Base-by-base conservation (phyloP, 306 rosid genomes). In the Ammopiptanthus mongolicus region DNA sequence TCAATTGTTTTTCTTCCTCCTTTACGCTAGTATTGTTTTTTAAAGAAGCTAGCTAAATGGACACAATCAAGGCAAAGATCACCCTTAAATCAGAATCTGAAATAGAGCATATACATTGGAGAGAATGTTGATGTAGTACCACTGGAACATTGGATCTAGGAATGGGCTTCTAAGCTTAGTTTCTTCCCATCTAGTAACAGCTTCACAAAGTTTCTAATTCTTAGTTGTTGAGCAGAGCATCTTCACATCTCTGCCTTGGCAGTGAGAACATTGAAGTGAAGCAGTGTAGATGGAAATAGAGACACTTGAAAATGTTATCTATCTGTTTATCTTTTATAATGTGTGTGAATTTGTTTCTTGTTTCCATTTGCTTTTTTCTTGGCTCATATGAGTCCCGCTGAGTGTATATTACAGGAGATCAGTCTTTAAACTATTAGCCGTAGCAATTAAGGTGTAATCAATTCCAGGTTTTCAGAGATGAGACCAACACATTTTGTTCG, bases 41-140 rank as follows among this genome's bases (percentile, higher is more conserved):
- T 52, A 18, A 29, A 28, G 53, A 75, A 51, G 13, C 13, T 39
- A 64, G 51, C 12, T 10, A 33, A 72, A 8, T 51, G 71, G 60
- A 36, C 9, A 7, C 37, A 51, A 17, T 36, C 34, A 70, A 48
- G 28, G n/a, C n/a, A n/a, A n/a, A n/a, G n/a, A 6, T 63, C 53
- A 41, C 52, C 51, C 23, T 79, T 29, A 8, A 69, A 19, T 6
- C 47, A 37, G n/a, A 53, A 37, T 41, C 23, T 34, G 50, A 69
- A 22, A 21, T 37, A 28, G 42, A 13, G 29, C 58, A 25, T 15
- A 19, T 5, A 13, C 50, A 11, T 11, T 36, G 9, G 15, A 66
- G 53, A 53, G 73, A 36, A 13, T 63, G 47, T 70, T 28, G 73
- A n/a, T 28, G n/a, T n/a, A 12, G 69, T 69, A 53, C 69, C 34